phyloP scores from a whole-genome alignment of 139 green algal species.

The Pleodorina starrii region DNA sequence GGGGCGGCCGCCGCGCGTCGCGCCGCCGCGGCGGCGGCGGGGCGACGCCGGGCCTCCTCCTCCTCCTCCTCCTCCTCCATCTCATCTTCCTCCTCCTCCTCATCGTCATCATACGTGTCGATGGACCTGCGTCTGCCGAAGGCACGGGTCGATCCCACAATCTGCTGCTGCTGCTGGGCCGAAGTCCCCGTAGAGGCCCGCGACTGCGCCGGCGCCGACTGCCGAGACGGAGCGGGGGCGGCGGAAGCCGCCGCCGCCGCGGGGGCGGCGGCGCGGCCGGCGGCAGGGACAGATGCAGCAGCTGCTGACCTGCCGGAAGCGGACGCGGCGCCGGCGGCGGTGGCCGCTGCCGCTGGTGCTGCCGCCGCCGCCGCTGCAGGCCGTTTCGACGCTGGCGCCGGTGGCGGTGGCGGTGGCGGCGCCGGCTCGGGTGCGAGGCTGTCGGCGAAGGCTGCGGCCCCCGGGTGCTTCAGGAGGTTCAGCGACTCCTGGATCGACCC shows the following conservation, averaged over 20 bases:
- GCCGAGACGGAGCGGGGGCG: neutral
- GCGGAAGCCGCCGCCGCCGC: neutral
- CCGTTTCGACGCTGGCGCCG: neutral
- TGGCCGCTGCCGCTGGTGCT: neutral
- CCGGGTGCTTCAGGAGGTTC: neutral
- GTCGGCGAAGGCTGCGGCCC: neutral
- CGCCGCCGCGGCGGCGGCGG: neutral
- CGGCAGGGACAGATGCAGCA: neutral
- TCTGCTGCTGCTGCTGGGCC: neutral
- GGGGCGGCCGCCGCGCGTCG: neutral
- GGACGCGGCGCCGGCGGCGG: too few species aligned
- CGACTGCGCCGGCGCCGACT: too few species aligned
- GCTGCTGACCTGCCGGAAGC: too few species aligned
- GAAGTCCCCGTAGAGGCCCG: too few species aligned
- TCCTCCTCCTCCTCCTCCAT: conserved; percentile 27
- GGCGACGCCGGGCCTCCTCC: neutral
- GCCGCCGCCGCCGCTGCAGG: neutral
- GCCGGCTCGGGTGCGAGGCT: conserved; percentile 11
- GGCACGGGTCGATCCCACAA: neutral
- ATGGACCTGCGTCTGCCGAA: neutral
- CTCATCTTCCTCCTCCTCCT: conserved; percentile 3
- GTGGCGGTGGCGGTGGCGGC: neutral
- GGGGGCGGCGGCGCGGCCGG: neutral
- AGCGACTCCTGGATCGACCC: neutral
- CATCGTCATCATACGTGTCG: neutral